phyloP scores from a whole-genome alignment of 495 filamentous ascomycete genomes.

The Tetracladium setigerum region DNA sequence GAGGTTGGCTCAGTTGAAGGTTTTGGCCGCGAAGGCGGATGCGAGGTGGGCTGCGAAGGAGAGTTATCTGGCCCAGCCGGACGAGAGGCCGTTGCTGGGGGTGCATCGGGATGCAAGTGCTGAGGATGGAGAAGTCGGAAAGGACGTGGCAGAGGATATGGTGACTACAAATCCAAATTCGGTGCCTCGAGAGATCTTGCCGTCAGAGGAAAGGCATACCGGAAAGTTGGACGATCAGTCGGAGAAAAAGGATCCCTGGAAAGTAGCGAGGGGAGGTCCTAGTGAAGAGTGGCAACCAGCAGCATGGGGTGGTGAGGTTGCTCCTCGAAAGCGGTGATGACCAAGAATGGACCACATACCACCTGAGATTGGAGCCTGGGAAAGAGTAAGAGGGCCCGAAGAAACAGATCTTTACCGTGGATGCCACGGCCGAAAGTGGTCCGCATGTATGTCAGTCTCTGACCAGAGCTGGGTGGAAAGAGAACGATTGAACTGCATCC shows the following conservation, averaged over 20 bases:
- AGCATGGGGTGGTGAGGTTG: constrained; percentile 52
- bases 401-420: too few relatives aligned
- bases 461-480: too few relatives aligned
- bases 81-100: constrained; percentile 29
- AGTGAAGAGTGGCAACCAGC: constrained; percentile 73
- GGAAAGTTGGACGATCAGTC: constrained; percentile 11
- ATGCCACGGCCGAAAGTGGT: too few relatives aligned
- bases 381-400: neutral
- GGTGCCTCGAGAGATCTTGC: neutral
- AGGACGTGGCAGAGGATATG: neutral
- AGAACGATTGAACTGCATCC: too few relatives aligned
- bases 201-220: constrained; percentile 18
- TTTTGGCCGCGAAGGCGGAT: constrained; percentile 72
- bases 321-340: constrained; percentile 6
- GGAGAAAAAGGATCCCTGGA: constrained; percentile 52
- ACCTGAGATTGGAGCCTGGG: neutral
- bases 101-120: neutral
- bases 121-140: neutral
- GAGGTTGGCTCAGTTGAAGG: constrained; percentile 61
- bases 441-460: too few relatives aligned
- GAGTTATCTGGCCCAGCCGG: constrained; percentile 47
- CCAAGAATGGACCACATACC: constrained; percentile 23
- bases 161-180: constrained; percentile 22
- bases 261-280: constrained; percentile 41
- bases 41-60: constrained; percentile 79